A percentile compares a stretch with the other conserved stretches of the same genome.
phyloP scores from a whole-genome alignment of 1,284 basidiomycete species.

The Boletus albobrunnescens region DNA sequence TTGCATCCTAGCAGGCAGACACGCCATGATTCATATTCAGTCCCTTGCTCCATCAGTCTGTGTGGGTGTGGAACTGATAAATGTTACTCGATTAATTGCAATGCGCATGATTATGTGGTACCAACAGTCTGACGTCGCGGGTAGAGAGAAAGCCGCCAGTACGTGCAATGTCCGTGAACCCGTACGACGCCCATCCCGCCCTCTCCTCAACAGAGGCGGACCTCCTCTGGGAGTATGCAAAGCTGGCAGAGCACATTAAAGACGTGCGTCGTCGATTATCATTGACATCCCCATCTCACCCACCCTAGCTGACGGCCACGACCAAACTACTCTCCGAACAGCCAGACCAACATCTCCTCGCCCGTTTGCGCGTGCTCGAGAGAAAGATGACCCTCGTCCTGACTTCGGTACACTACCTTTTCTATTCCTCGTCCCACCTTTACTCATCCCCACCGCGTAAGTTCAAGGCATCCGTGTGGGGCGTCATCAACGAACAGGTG shows the following conservation, averaged over 20 bases:
- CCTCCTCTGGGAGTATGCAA: constrained; percentile 78
- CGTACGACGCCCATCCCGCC: constrained; percentile 64
- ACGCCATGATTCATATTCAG: too few species aligned
- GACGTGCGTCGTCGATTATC: constrained; percentile 48
- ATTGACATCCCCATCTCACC: not conserved
- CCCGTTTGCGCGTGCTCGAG: constrained; percentile 78
- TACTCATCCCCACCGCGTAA: constrained; percentile 40
- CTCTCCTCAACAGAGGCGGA: constrained; percentile 61
- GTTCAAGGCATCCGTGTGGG: constrained; percentile 96
- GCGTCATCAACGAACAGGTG: constrained; percentile 85
- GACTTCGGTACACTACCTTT: constrained; percentile 53
- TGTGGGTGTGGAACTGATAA: too few species aligned
- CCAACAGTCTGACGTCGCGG: constrained; percentile 19
- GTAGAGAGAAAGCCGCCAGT: too few species aligned
- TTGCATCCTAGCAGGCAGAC: too few species aligned
- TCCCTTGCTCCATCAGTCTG: too few species aligned
- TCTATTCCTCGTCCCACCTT: not conserved
- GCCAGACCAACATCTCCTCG: constrained; percentile 75
- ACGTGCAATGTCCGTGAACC: constrained; percentile 39
- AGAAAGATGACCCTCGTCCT: constrained; percentile 93
- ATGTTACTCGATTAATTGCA: too few species aligned
- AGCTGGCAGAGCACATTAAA: constrained; percentile 67
- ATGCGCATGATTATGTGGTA: constrained; percentile 8
- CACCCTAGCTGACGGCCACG: constrained; percentile 50
- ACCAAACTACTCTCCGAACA: constrained; percentile 59